Conservation (phyloP, 495 filamentous ascomycete genomes). For the Durotheca rogersii region DNA sequence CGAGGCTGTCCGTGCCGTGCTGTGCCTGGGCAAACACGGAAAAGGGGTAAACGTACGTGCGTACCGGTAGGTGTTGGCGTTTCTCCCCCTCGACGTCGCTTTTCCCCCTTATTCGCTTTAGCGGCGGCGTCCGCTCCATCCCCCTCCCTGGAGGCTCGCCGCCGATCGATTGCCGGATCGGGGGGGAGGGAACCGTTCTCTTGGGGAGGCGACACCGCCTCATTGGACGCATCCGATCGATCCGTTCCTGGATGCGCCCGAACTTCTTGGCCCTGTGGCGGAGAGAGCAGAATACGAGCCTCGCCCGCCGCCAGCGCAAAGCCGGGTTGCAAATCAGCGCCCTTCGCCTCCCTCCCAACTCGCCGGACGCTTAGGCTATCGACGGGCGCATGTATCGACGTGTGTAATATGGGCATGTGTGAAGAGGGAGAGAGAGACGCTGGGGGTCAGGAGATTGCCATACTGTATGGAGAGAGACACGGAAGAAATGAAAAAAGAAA, state of each 20-base stretch:
- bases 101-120: constrained; percentile 13
- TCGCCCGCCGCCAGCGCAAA: constrained; percentile 9
- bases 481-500: not conserved
- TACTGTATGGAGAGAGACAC: not conserved
- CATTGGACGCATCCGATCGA: constrained; percentile 15
- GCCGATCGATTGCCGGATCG: constrained; percentile 20
- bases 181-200: constrained; percentile 4
- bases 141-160: not conserved
- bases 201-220: constrained; percentile 6
- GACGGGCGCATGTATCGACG: too few species aligned
- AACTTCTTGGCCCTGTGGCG: constrained; percentile 18
- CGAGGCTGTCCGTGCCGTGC: too few species aligned
- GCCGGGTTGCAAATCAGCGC: constrained; percentile 4
- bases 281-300: constrained; percentile 21
- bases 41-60: constrained; percentile 2
- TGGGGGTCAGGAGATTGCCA: not conserved
- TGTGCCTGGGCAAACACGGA: not conserved
- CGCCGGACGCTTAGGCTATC: too few species aligned
- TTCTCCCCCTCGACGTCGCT: too few species aligned
- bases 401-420: too few species aligned
- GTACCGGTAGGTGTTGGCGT: too few species aligned
- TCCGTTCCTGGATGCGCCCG: constrained; percentile 1
- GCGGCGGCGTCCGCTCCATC: constrained; percentile 3
- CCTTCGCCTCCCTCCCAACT: not conserved
- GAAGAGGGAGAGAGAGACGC: too few species aligned